Conservation (phyloP, 768 basidiomycete genomes). For the Lyophyllum decastes region DNA sequence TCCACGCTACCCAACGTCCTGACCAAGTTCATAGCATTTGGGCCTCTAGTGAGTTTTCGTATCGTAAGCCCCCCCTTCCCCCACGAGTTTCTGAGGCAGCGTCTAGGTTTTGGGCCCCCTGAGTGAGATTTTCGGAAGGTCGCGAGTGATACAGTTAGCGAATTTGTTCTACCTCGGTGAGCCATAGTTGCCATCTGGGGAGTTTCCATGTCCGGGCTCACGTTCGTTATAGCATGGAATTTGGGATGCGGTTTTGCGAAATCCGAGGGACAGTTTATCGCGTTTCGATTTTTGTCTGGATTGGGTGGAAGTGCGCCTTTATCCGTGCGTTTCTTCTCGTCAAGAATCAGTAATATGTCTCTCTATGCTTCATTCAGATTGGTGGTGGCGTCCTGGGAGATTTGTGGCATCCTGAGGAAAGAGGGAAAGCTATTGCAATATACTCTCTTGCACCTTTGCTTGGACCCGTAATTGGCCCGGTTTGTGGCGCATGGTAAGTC, state of each 20-base stretch:
- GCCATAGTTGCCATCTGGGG: slow-evolving; percentile 1
- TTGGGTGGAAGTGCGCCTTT: slow-evolving; percentile 75
- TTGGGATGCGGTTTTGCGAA: slow-evolving; percentile 65
- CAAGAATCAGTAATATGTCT: slow-evolving; percentile 29
- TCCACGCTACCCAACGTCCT: background rate
- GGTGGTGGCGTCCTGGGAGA: slow-evolving; percentile 71
- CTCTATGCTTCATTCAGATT: slow-evolving; percentile 27
- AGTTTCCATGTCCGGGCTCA: background rate
- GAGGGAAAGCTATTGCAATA: slow-evolving; percentile 63
- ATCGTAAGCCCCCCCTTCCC: background rate
- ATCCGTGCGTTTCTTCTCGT: slow-evolving; percentile 49
- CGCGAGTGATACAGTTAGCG: slow-evolving; percentile 56
- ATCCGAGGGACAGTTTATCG: slow-evolving; percentile 57
- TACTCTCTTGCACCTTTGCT: slow-evolving; percentile 68
- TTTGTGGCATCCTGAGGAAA: slow-evolving; percentile 59
- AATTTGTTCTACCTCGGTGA: slow-evolving; percentile 71
- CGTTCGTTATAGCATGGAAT: slow-evolving; percentile 49
- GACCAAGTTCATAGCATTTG: slow-evolving; percentile 41
- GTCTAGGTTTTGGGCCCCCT: slow-evolving; percentile 55
- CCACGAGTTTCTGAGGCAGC: background rate
- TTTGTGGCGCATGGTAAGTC: slow-evolving; percentile 59
- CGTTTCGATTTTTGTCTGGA: slow-evolving; percentile 69
- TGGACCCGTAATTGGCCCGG: slow-evolving; percentile 65
- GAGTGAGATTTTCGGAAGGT: slow-evolving; percentile 72
- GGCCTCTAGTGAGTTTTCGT: slow-evolving; percentile 40